Percentiles rank a stretch among this genome's conserved stretches.
phyloP scores from a whole-genome alignment of 495 filamentous ascomycete genomes.

The Lasiosphaeria ovina region DNA sequence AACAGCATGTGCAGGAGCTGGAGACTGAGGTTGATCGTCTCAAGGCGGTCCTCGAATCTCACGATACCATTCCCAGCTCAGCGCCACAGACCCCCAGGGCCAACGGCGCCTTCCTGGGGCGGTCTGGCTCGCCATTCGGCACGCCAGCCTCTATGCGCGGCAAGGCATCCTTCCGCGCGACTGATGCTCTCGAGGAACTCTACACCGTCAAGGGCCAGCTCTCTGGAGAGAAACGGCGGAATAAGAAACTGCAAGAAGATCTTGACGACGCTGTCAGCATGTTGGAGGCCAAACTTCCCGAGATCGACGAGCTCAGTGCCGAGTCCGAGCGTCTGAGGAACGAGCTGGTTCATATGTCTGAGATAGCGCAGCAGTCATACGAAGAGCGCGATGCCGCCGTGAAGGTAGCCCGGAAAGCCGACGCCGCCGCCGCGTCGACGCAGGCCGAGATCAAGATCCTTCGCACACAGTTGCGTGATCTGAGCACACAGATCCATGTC shows the following conservation, averaged over 20 bases:
- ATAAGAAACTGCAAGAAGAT: slow-evolving; percentile 65
- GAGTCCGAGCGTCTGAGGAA: slow-evolving; percentile 66
- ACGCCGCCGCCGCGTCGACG: slow-evolving; percentile 66
- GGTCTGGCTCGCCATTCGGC: slow-evolving; percentile 49
- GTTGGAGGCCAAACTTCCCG: slow-evolving; percentile 67
- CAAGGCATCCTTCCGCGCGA: slow-evolving; percentile 45
- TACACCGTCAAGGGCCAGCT: slow-evolving; percentile 53
- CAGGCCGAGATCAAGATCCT: slow-evolving; percentile 75
- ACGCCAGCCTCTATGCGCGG: slow-evolving; percentile 51
- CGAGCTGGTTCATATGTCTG: slow-evolving; percentile 79
- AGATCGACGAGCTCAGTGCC: slow-evolving; percentile 63
- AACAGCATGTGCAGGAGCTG: slow-evolving; percentile 69
- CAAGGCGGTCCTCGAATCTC: slow-evolving; percentile 39
- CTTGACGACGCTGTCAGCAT: slow-evolving; percentile 74
- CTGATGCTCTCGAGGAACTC: slow-evolving; percentile 51
- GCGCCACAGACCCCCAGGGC: slow-evolving; percentile 59
- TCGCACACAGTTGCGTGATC: slow-evolving; percentile 83
- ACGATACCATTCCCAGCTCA: slow-evolving; percentile 30
- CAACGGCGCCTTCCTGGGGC: slow-evolving; percentile 48
- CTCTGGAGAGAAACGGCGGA: slow-evolving; percentile 65
- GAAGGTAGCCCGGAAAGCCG: slow-evolving; percentile 67
- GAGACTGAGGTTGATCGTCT: slow-evolving; percentile 70
- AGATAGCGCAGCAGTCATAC: slow-evolving; percentile 58
- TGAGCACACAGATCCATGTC: slow-evolving; percentile 85
- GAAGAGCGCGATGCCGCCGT: slow-evolving; percentile 57